Evolutionary conservation across 495 filamentous ascomycete species (phyloP).

Genomic region (Glutinoglossum americanum): DNA sequence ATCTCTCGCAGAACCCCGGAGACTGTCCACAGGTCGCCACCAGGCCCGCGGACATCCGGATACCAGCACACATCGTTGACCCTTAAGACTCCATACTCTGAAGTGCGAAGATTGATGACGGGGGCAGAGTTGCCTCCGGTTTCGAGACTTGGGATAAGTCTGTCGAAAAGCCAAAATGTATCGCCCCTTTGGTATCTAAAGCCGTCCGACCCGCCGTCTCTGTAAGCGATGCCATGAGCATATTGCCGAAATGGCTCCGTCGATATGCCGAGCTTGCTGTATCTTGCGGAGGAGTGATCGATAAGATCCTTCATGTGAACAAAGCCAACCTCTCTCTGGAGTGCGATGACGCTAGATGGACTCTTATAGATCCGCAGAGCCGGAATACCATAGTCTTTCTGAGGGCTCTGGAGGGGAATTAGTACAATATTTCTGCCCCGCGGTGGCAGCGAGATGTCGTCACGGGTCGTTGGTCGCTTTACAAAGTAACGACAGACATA

Average conservation of each 20-base stretch:
- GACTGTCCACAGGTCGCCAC: not conserved
- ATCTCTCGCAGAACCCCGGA: not conserved
- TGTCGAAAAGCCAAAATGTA: not conserved
- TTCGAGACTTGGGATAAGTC: not conserved
- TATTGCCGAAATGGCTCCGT: not conserved
- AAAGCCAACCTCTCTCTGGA: not conserved
- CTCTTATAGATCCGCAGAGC: not conserved
- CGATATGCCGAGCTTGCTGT: not conserved
- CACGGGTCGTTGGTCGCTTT: not conserved
- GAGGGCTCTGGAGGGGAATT: not conserved
- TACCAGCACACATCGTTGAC: not conserved
- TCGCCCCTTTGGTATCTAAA: not conserved
- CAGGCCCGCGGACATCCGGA: not conserved
- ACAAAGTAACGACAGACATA: not conserved
- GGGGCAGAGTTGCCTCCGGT: not conserved
- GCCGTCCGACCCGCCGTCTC: not conserved
- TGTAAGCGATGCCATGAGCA: not conserved
- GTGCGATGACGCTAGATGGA: not conserved
- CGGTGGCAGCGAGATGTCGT: not conserved
- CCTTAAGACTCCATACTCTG: not conserved
- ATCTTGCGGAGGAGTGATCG: not conserved
- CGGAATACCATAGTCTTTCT: not conserved
- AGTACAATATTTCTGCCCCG: not conserved
- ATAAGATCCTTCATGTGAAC: not conserved
- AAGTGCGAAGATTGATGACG: not conserved